Percentiles rank a stretch among this genome's conserved stretches.
Evolutionary conservation across 2,329 filamentous ascomycete species (phyloP).

Genomic region (Calycina marina): DNA sequence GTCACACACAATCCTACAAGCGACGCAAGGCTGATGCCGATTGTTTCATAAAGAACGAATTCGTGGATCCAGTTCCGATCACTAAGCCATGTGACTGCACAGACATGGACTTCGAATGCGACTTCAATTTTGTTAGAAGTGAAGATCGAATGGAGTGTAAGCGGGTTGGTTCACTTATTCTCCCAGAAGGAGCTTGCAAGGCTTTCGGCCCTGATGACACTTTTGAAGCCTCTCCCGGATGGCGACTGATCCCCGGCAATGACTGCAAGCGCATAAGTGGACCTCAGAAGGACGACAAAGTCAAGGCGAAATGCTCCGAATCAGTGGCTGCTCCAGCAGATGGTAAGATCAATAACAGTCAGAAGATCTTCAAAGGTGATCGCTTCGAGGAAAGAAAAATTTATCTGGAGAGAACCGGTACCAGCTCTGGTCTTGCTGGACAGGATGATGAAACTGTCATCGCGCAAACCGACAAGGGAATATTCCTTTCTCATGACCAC

Average conservation of each 20-base stretch:
- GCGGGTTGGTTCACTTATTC: constrained; percentile 39
- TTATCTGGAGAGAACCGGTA: constrained; percentile 68
- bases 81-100: constrained; percentile 70
- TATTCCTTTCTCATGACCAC: constrained; percentile 70
- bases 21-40: constrained; percentile 77
- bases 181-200: constrained; percentile 63
- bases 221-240: constrained; percentile 79
- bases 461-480: constrained; percentile 29
- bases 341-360: constrained; percentile 49
- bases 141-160: constrained; percentile 56
- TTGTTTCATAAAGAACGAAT: constrained; percentile 78
- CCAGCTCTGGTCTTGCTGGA: constrained; percentile 31
- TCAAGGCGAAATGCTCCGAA: constrained; percentile 66
- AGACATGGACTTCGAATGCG: constrained; percentile 82
- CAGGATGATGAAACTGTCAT: constrained; percentile 57
- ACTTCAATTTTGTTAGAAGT: constrained; percentile 71
- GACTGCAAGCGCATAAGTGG: constrained; percentile 48
- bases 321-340: constrained; percentile 35
- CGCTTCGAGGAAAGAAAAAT: constrained; percentile 37
- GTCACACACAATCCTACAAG: constrained; percentile 76
- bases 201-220: constrained; percentile 34
- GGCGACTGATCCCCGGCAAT: constrained; percentile 79
- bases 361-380: constrained; percentile 47
- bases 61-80: constrained; percentile 59
- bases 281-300: constrained; percentile 52